phyloP scores from a whole-genome alignment of 2,329 filamentous ascomycete genomes.

The Beauveria asiatica region DNA sequence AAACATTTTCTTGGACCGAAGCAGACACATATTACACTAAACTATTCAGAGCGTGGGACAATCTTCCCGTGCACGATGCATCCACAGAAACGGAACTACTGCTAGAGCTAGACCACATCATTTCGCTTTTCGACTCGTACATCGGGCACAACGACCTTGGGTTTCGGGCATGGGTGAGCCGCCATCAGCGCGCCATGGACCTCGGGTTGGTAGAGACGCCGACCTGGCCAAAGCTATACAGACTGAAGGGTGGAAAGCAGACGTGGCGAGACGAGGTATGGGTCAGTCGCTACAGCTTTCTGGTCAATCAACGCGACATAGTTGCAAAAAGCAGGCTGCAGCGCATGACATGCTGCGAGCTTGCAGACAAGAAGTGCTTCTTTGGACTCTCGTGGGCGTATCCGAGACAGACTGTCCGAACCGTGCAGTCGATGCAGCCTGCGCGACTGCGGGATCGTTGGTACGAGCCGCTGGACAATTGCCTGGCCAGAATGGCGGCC shows the following conservation, averaged over 20 bases:
- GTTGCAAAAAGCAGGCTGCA: slow-evolving; percentile 11
- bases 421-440: neutral
- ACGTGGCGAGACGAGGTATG: slow-evolving; percentile 17
- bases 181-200: slow-evolving; percentile 19
- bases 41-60: slow-evolving; percentile 8
- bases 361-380: neutral
- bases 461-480: slow-evolving; percentile 11
- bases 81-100: slow-evolving; percentile 6
- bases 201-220: slow-evolving; percentile 9
- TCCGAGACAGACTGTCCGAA: slow-evolving; percentile 1
- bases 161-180: slow-evolving; percentile 15
- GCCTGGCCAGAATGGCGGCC: slow-evolving; percentile 10
- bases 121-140: slow-evolving; percentile 17
- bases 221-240: slow-evolving; percentile 13
- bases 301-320: slow-evolving; percentile 16
- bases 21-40: slow-evolving; percentile 6
- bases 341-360: neutral
- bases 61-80: slow-evolving; percentile 8
- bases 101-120: slow-evolving; percentile 16
- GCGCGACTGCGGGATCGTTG: slow-evolving; percentile 12
- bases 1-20: neutral
- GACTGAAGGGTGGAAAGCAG: neutral
- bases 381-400: neutral
- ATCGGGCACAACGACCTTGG: slow-evolving; percentile 17
- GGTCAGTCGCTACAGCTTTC: slow-evolving; percentile 16